Base-by-base conservation (phyloP, 176 grass and related monocot species). In the Carex kokanica region DNA sequence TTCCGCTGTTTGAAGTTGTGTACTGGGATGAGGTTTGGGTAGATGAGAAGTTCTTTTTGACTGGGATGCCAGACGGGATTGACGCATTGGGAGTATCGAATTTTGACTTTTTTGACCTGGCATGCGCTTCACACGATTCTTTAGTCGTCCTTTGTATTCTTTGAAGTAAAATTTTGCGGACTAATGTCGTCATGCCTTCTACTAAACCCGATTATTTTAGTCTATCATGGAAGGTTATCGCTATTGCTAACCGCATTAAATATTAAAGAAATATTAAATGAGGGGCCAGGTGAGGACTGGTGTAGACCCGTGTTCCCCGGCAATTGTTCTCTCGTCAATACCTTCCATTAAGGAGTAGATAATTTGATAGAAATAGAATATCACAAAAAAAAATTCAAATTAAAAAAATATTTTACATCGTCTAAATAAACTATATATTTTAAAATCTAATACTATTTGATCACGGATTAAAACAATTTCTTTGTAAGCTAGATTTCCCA, bases 51-150 rank as follows among this genome's bases (percentile, higher is more conserved):
- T 18, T 66, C 80, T 62, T 83, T 62, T 83, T 69, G 81, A 83
- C 81, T 9, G 61, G 14, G 55, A 21, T 53, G 78, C 49, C 47
- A 86, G 84, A 75, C 3, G 40, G 40, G 81, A 55, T 84, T 78
- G 81, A 69, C 80, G 78, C 85, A 81, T 69, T 14, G 67, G 58
- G 52, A 84, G 54, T 78, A 87, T 84, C 58, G 73, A 60, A 60
- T 10, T 85, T 90, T 80, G 79, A 85, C 74, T 75, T 80, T 90
- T 66, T 85, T 82, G 69, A 85, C 86, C 80, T 40, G 56, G 21
- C 17, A 54, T 57, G 16, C 21, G 27, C 53, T 10, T n/a, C 83
- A 62, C 60, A 25, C 68, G 24, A 71, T 16, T 6, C 14, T 54
- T 17, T 9, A 7, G 73, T 78, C 73, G 49, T 77, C 73, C 13